These are phyloP conservation scores for Lactifluus piperatus DNA, from an alignment of 768 basidiomycete genomes.

Conservation along the genomic window DNA sequence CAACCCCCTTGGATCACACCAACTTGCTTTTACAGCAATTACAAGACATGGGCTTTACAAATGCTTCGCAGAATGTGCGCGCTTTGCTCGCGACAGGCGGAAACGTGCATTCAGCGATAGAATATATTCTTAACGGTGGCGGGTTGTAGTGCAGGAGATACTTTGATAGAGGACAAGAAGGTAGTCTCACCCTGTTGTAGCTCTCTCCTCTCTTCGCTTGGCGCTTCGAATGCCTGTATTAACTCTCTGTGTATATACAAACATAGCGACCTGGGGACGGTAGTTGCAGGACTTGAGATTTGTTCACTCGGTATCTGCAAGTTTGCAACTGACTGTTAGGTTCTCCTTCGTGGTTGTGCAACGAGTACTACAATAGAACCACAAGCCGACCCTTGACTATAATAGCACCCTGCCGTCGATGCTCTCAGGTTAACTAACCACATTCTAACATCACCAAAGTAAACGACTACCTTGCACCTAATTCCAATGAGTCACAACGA, in stretches of 20 bases:
- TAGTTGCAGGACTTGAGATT: background rate
- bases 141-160: slow-evolving; percentile 38
- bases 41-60: slow-evolving; percentile 90
- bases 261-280: background rate
- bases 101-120: slow-evolving; percentile 85
- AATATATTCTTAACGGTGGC: slow-evolving; percentile 81
- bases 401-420: background rate
- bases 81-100: slow-evolving; percentile 90
- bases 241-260: slow-evolving; percentile 5
- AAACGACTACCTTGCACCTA: too few species aligned
- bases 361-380: background rate
- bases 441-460: too few species aligned
- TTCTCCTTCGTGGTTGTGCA: too few species aligned
- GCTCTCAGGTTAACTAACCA: background rate
- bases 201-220: background rate
- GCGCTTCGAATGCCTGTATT: slow-evolving; percentile 1
- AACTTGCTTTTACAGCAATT: slow-evolving; percentile 50
- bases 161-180: background rate
- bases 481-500: background rate
- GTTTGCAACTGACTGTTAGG: background rate
- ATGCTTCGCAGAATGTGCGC: slow-evolving; percentile 82
- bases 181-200: background rate
- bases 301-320: background rate
- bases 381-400: background rate
- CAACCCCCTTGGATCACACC: background rate